These are phyloP conservation scores for Rheum nobile DNA, from an alignment of 148 eudicot genomes.

Conservation along the genomic window DNA sequence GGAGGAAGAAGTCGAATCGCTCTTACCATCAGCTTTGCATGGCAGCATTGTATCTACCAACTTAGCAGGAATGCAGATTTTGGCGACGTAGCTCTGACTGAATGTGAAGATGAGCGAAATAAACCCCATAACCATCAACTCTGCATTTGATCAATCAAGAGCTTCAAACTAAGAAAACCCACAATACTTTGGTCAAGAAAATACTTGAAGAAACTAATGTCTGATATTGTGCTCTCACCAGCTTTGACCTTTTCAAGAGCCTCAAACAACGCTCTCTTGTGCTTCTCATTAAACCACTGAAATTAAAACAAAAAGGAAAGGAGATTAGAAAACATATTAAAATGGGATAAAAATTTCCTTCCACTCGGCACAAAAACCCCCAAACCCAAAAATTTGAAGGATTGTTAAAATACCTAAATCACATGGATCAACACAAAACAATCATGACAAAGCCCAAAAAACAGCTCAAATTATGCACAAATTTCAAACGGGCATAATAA, in stretches of 20 bases:
- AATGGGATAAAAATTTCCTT: background rate
- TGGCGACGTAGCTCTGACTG: slow-evolving; percentile 57
- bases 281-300: slow-evolving; percentile 41
- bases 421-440: background rate
- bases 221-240: slow-evolving; percentile 25
- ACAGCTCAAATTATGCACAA: background rate
- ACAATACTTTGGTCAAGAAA: background rate
- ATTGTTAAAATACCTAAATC: background rate
- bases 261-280: slow-evolving; percentile 46
- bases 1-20: background rate
- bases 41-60: slow-evolving; percentile 64
- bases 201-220: background rate
- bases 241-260: slow-evolving; percentile 81
- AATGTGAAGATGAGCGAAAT: slow-evolving; percentile 75
- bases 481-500: background rate
- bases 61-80: slow-evolving; percentile 38
- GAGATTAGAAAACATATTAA: background rate
- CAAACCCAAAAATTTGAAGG: background rate
- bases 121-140: slow-evolving; percentile 91
- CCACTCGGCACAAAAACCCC: background rate
- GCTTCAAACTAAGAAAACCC: background rate
- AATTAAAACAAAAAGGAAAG: background rate
- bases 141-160: slow-evolving; percentile 26
- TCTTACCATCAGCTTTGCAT: slow-evolving; percentile 18
- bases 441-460: background rate